Evolutionary conservation across 2,329 filamentous ascomycete species (phyloP).

Genomic region (Biscogniauxia sp.): DNA sequence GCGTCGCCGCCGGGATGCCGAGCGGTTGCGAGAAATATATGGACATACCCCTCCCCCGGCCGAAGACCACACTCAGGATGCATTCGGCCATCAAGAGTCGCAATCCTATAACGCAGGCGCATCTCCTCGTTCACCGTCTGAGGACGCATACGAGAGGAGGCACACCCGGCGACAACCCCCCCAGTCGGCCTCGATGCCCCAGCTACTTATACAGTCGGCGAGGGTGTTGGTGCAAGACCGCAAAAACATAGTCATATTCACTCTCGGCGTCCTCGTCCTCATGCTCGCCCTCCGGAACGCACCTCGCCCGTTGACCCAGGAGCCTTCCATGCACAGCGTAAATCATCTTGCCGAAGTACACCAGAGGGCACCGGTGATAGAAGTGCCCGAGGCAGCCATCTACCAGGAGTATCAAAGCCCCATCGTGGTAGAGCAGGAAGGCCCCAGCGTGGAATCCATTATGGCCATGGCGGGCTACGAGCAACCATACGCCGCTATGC

Average conservation of each 20-base stretch:
- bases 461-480: constrained; percentile 2
- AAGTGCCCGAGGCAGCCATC: constrained; percentile 7
- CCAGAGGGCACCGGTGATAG: constrained; percentile 13
- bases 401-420: constrained; percentile 8
- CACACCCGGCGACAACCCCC: constrained; percentile 30
- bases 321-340: constrained; percentile 27
- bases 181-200: constrained; percentile 48
- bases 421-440: constrained; percentile 1
- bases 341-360: constrained; percentile 25
- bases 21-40: constrained; percentile 54
- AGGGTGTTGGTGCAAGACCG: constrained; percentile 55
- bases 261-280: constrained; percentile 53
- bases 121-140: constrained; percentile 25
- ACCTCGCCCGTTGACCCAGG: constrained; percentile 29
- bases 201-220: constrained; percentile 53
- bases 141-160: constrained; percentile 31
- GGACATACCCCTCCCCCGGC: constrained; percentile 33
- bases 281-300: constrained; percentile 44
- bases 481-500: neutral
- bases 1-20: constrained; percentile 45
- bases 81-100: constrained; percentile 17
- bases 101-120: constrained; percentile 27
- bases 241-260: constrained; percentile 57
- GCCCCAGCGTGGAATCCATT: constrained; percentile 1
- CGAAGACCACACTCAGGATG: constrained; percentile 13